A percentile compares a stretch with the other conserved stretches of the same genome.
Conservation (phyloP, 1,284 basidiomycete species). For the Cryptococcus sp. region DNA sequence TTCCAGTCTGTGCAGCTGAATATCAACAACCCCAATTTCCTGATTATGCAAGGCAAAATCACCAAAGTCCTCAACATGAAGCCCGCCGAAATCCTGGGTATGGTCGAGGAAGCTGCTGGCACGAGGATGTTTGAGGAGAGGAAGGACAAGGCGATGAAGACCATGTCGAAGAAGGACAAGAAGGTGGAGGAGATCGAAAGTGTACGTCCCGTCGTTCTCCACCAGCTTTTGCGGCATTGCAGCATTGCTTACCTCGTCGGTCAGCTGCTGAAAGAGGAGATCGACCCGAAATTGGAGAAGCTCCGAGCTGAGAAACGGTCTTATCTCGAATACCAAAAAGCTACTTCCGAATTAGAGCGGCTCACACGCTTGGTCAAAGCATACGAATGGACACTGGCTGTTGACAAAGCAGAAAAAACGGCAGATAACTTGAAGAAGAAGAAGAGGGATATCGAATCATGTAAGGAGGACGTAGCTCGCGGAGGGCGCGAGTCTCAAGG, state of each 20-base stretch:
- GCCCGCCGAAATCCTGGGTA: constrained; percentile 93
- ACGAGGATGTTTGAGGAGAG: constrained; percentile 99
- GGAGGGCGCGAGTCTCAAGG: constrained; percentile 58
- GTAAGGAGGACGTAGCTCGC: constrained; percentile 50
- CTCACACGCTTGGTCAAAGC: constrained; percentile 81
- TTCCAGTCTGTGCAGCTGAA: constrained; percentile 98
- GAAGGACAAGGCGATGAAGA: constrained; percentile 96
- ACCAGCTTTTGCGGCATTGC: background rate
- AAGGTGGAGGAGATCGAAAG: constrained; percentile 86
- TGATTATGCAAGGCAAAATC: constrained; percentile 98
- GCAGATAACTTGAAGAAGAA: constrained; percentile 46
- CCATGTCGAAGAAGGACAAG: constrained; percentile 97
- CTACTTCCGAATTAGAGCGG: constrained; percentile 84
- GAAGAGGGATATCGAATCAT: constrained; percentile 40
- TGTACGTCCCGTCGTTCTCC: constrained; percentile 40
- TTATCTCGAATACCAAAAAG: constrained; percentile 89
- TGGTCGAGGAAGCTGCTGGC: constrained; percentile 98
- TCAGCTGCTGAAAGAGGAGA: constrained; percentile 79
- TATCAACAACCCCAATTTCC: constrained; percentile 99
- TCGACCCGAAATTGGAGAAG: constrained; percentile 90
- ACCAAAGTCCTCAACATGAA: constrained; percentile 99
- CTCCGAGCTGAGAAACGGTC: constrained; percentile 87
- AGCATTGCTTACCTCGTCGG: background rate
- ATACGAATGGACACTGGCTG: constrained; percentile 81
- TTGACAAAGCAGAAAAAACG: constrained; percentile 59